Percentiles rank a stretch among this genome's conserved stretches.
Conservation (phyloP, 2,329 filamentous ascomycete genomes). For the Atkinsonella texensis region DNA sequence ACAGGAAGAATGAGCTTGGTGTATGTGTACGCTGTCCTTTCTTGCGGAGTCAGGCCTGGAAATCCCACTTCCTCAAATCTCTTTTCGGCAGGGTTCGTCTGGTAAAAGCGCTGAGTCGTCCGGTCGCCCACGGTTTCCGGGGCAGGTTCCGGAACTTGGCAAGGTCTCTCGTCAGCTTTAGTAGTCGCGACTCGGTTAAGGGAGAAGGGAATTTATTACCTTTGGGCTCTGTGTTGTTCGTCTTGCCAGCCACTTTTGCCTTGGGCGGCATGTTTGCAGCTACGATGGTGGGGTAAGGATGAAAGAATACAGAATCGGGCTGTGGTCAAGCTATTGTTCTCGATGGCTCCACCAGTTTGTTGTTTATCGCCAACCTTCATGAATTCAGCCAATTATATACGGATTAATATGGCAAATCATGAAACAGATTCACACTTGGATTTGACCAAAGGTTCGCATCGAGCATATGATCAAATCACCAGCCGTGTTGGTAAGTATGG, state of each 20-base stretch:
- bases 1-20: constrained; percentile 32
- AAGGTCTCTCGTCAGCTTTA: not conserved
- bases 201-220: constrained; percentile 6
- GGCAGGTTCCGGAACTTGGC: constrained; percentile 18
- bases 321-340: constrained; percentile 9
- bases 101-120: constrained; percentile 33
- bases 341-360: constrained; percentile 3
- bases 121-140: constrained; percentile 37
- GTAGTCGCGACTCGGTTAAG: not conserved
- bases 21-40: constrained; percentile 37
- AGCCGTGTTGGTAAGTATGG: no score
- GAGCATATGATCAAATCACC: no score
- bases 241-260: constrained; percentile 11
- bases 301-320: constrained; percentile 2
- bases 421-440: no score
- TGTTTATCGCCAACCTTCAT: not conserved
- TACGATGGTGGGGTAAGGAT: constrained; percentile 10
- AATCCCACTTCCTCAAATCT: constrained; percentile 32
- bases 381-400: no score
- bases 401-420: no score
- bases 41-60: constrained; percentile 31
- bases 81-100: constrained; percentile 37
- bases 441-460: no score
- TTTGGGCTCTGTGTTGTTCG: constrained; percentile 13
- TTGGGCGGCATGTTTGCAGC: constrained; percentile 14